A percentile compares a stretch with the other conserved stretches of the same genome.
These are phyloP conservation scores for Rhodotorula taiwanensis DNA, from an alignment of 768 basidiomycete genomes.

Conservation along the genomic window DNA sequence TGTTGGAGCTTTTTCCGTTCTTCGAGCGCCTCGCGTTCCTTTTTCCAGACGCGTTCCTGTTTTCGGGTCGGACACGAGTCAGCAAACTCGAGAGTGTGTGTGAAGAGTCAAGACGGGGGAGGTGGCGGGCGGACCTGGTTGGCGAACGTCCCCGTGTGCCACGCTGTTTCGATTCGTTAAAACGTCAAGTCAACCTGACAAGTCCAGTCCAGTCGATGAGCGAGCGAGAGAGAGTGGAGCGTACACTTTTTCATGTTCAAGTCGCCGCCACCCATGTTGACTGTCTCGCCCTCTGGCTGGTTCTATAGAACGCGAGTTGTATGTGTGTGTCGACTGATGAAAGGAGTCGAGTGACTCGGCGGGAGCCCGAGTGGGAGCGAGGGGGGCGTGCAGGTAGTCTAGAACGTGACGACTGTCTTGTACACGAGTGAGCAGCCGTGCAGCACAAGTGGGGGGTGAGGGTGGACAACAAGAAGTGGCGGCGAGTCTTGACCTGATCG, in stretches of 20 bases:
- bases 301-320: too few relatives aligned
- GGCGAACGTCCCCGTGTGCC: slow-evolving; percentile 34
- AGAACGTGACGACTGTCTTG: too few relatives aligned
- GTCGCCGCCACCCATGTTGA: slow-evolving; percentile 94
- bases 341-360: too few relatives aligned
- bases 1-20: slow-evolving; percentile 98
- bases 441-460: too few relatives aligned
- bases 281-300: too few relatives aligned
- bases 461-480: too few relatives aligned
- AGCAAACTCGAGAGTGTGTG: too few relatives aligned
- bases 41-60: slow-evolving; percentile 98
- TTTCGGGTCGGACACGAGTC: slow-evolving; percentile 54
- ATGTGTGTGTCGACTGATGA: too few relatives aligned
- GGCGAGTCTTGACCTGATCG: too few relatives aligned
- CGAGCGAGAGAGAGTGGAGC: not conserved
- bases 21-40: slow-evolving; percentile 94
- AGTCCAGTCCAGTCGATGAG: not conserved
- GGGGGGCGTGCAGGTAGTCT: too few relatives aligned
- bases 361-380: too few relatives aligned
- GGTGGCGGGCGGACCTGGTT: slow-evolving; percentile 22
- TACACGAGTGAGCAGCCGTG: too few relatives aligned
- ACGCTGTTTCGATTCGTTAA: slow-evolving; percentile 2
- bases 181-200: not conserved
- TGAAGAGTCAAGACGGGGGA: slow-evolving; percentile 52
- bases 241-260: slow-evolving; percentile 80